Conservation (phyloP, 805 yeast species). For the Candida fluviatilis region DNA sequence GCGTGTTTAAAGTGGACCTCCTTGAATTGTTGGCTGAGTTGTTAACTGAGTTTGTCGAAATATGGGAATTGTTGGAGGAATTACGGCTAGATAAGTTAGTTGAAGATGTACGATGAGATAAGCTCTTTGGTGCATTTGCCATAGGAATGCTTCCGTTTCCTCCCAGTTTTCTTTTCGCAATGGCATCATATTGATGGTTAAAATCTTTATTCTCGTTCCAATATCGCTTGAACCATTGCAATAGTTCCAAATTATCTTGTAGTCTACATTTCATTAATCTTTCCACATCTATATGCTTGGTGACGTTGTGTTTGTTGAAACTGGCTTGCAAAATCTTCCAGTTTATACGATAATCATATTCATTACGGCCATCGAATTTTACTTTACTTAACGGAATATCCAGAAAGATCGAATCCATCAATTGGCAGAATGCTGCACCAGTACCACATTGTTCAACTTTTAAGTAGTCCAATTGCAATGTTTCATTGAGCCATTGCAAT, state of each 20-base stretch:
- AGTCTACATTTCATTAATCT: slow-evolving; percentile 78
- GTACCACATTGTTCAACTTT: slow-evolving; percentile 93
- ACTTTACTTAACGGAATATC: slow-evolving; percentile 82
- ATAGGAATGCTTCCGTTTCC: background rate
- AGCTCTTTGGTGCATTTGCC: background rate
- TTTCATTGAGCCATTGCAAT: slow-evolving; percentile 76
- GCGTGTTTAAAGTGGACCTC: slow-evolving; percentile 8
- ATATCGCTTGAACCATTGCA: slow-evolving; percentile 84
- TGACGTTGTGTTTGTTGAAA: slow-evolving; percentile 67
- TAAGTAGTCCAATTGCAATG: slow-evolving; percentile 58
- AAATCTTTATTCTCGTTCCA: slow-evolving; percentile 78
- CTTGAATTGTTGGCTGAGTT: slow-evolving; percentile 7
- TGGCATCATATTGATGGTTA: slow-evolving; percentile 62
- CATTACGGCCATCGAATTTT: slow-evolving; percentile 63
- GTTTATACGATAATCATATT: slow-evolving; percentile 74
- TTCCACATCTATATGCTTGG: slow-evolving; percentile 76
- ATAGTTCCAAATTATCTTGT: slow-evolving; percentile 90
- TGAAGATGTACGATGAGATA: background rate
- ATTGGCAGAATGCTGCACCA: slow-evolving; percentile 93
- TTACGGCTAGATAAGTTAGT: background rate
- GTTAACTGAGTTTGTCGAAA: background rate
- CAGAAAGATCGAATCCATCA: slow-evolving; percentile 77
- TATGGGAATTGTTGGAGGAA: background rate
- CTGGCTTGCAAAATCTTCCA: slow-evolving; percentile 82
- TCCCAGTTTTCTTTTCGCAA: slow-evolving; percentile 19